Evolutionary conservation across 441 rosid genomes (phyloP), one percentile per base, ranked within the genome.

Genomic region (California macrophylla): DNA sequence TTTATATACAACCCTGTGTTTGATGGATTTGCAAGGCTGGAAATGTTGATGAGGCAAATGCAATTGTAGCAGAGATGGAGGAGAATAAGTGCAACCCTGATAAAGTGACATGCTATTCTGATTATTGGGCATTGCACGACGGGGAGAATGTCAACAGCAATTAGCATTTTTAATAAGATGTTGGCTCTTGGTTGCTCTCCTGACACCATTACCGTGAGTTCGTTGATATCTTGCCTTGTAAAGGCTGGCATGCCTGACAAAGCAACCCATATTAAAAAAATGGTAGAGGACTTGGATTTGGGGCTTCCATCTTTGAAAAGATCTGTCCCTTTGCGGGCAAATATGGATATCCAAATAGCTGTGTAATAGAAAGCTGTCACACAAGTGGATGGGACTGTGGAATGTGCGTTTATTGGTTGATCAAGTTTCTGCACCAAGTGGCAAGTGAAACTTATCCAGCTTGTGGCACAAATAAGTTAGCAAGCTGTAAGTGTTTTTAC

Each of bases 21-120:
- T 78, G 97, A 93, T 75, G 96, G 94, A 68, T 83, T 74, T 93
- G 94, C 83, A 93, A 93, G 80, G 86, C 92, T 24, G 98, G 97
- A 20, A 93, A 90, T 72, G 78, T 90, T 72, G 87, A 85, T 28
- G 91, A 90, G 82, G 97, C 92, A 50, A 90, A 85, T 80, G 71
- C 32, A 15, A 81, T 90, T 71, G 78, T 87, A 60, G 76, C 62
- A 16, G 91, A 90, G 79, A 85, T 93, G 96, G 86, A 85, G 76
- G 84, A 80, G 80, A 87, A 77, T 80, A 81, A 76, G 70, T 90
- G 98, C 73, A 34, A 71, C 20, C 97, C 93, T 20, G 98, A 93
- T 84, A 90, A 85, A 77, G 78, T 93, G 76, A 89, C 98, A 79
- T 79, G 90, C 96, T 4, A 89, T 93, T 81, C 90, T 93, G 65